phyloP scores from a whole-genome alignment of 2,329 filamentous ascomycete genomes.

The Colletotrichum sp. region DNA sequence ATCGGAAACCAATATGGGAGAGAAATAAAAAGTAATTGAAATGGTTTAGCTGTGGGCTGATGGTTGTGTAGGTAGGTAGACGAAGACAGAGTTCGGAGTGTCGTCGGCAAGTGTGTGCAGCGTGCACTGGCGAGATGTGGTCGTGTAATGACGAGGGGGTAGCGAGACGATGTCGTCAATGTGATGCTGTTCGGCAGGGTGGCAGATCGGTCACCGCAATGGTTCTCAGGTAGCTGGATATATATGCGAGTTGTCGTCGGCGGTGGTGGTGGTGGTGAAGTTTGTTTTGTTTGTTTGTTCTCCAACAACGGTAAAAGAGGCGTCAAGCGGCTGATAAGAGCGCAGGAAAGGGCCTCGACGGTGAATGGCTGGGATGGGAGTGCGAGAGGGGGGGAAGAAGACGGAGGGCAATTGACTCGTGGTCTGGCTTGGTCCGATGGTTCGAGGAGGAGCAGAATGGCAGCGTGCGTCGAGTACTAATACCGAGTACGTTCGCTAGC shows the following conservation, averaged over 20 bases:
- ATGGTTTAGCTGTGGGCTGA: not conserved
- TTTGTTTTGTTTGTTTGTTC: not conserved
- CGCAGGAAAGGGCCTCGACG: not conserved
- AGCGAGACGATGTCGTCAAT: constrained; percentile 9
- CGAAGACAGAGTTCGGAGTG: not conserved
- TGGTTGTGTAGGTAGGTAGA: not conserved
- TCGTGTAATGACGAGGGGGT: not conserved
- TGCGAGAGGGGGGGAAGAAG: not conserved
- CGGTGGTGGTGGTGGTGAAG: not conserved
- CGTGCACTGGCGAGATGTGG: not conserved
- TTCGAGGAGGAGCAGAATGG: constrained; percentile 4
- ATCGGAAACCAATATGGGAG: constrained; percentile 15
- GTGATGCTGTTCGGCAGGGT: not conserved
- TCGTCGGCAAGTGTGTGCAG: not conserved
- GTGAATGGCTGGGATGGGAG: not conserved
- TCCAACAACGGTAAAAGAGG: not conserved
- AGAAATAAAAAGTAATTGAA: not conserved
- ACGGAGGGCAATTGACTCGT: constrained; percentile 4
- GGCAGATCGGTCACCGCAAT: not conserved
- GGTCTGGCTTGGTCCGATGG: not conserved
- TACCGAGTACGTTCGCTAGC: constrained; percentile 11
- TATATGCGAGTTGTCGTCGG: not conserved
- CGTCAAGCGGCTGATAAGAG: not conserved
- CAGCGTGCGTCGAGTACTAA: constrained; percentile 15
- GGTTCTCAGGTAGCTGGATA: not conserved